Base-by-base conservation (phyloP, 1,284 basidiomycete species). In the Ceratobasidium sp. region DNA sequence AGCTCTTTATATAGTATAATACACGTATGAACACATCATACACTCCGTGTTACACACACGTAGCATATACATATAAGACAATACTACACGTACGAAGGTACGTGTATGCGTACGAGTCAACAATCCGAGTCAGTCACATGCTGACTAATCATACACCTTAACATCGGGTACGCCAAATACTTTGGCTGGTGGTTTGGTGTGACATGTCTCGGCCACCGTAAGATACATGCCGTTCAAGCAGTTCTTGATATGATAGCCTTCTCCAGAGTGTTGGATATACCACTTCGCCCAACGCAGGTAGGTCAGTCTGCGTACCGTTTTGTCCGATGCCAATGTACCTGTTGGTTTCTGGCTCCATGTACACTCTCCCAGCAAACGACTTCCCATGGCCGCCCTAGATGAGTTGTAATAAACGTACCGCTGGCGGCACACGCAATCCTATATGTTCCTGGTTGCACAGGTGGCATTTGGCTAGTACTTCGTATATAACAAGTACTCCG, bases 391-490 rank as follows among this genome's bases (percentile, higher is more conserved):
- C n/a, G n/a, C 61, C 20, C 20, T 40, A 1, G 42, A 12, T 2
- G n/a, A 23, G 5, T n/a, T n/a, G n/a, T n/a, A 64, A 64, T 64
- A 23, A 39, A 33, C 20, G 61, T 64, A 23, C 40, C 61, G 44
- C 61, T 46, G 12, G 40, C 61, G 26, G 44, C 61, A 33, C n/a
- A 12, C 3, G 20, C 33, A 10, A 64, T 64, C n/a, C 63, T 20
- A 10, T 66, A 66, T 46, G 40, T 66, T 42, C 63, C 63, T n/a
- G 63, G 63, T 23, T 44, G n/a, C n/a, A n/a, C n/a, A n/a, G n/a
- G n/a, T n/a, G n/a, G n/a, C n/a, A n/a, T n/a, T n/a, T n/a, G n/a
- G n/a, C n/a, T n/a, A n/a, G n/a, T n/a, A n/a, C n/a, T n/a, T n/a
- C n/a, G n/a, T n/a, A n/a, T n/a, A n/a, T n/a, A n/a, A n/a, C n/a